Conservation (phyloP, 371 early-diverging fungal species). For the Mortierella sp. region DNA sequence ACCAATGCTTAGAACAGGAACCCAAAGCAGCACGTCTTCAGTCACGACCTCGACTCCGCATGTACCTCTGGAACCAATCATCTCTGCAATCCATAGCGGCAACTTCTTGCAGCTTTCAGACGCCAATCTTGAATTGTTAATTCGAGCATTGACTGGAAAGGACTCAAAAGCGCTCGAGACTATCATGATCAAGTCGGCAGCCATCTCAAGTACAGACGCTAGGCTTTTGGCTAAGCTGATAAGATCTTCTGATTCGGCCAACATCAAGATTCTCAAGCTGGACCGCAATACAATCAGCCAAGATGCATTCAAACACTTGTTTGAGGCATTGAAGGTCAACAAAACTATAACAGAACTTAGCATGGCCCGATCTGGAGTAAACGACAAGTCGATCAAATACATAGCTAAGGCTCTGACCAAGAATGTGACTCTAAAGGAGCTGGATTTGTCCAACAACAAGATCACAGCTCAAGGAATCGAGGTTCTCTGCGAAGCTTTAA, state of each 20-base stretch:
- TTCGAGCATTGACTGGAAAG: constrained; percentile 28
- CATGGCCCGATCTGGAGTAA: constrained; percentile 29
- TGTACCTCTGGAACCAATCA: constrained; percentile 18
- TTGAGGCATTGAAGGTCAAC: constrained; percentile 37
- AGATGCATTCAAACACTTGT: constrained; percentile 31
- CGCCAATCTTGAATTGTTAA: constrained; percentile 22
- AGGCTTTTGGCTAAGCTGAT: constrained; percentile 30
- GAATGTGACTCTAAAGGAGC: constrained; percentile 26
- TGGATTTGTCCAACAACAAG: constrained; percentile 52
- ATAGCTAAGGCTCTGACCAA: constrained; percentile 34
- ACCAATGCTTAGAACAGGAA: neutral
- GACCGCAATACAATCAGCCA: constrained; percentile 40
- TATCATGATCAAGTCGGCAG: constrained; percentile 18
- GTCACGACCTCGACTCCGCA: neutral
- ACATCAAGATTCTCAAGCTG: constrained; percentile 37
- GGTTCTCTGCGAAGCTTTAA: constrained; percentile 21
- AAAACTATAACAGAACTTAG: constrained; percentile 29
- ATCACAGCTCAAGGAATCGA: constrained; percentile 40
- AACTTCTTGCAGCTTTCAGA: constrained; percentile 44
- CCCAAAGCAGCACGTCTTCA: neutral
- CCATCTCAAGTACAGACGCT: constrained; percentile 35
- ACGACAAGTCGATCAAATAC: constrained; percentile 41
- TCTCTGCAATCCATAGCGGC: constrained; percentile 33
- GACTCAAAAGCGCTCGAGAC: constrained; percentile 35
- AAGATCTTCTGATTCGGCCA: constrained; percentile 30